Percentiles rank a stretch among this genome's conserved stretches.
Evolutionary conservation across 352 stramenopile genomes (phyloP).

Genomic region (Phytophthora sansomeana): DNA sequence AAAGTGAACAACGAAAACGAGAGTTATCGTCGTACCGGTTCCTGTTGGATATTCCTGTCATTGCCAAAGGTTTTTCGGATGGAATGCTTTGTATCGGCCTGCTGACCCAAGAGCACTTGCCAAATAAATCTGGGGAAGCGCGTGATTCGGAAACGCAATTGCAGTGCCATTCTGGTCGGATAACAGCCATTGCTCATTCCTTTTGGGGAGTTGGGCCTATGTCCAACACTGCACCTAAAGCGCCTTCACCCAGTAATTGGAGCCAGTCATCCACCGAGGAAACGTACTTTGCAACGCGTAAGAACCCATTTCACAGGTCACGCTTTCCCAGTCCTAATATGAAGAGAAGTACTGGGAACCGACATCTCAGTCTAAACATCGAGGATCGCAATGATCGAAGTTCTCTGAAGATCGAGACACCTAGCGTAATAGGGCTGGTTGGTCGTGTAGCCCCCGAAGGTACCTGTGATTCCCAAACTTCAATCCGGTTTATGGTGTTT

Average conservation of each 20-base stretch:
- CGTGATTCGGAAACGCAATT: slow-evolving; percentile 25
- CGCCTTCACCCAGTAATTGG: slow-evolving; percentile 1
- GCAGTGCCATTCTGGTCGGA: slow-evolving; percentile 46
- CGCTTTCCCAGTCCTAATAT: slow-evolving; percentile 46
- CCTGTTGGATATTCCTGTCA: slow-evolving; percentile 69
- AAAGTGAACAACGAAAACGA: slow-evolving; percentile 1
- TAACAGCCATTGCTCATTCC: slow-evolving; percentile 61
- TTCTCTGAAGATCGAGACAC: slow-evolving; percentile 6
- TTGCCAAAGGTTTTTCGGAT: slow-evolving; percentile 58
- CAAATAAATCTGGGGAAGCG: slow-evolving; percentile 2
- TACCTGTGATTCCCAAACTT: slow-evolving; percentile 15
- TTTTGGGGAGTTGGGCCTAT: slow-evolving; percentile 35
- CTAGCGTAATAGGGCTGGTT: neutral
- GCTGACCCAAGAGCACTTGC: slow-evolving; percentile 37
- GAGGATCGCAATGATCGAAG: neutral
- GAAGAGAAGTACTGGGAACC: slow-evolving; percentile 44
- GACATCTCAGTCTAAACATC: slow-evolving; percentile 32
- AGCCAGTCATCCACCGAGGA: slow-evolving; percentile 16
- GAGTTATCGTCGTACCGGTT: slow-evolving; percentile 32
- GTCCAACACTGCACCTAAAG: neutral
- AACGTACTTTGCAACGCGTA: slow-evolving; percentile 48
- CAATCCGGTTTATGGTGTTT: slow-evolving; percentile 74
- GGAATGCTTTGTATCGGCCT: slow-evolving; percentile 45
- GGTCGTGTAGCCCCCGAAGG: neutral
- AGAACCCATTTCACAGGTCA: slow-evolving; percentile 72